A percentile compares a stretch with the other conserved stretches of the same genome.
These are phyloP conservation scores for Silene uniflora DNA, from an alignment of 148 eudicot species.

Conservation along the genomic window DNA sequence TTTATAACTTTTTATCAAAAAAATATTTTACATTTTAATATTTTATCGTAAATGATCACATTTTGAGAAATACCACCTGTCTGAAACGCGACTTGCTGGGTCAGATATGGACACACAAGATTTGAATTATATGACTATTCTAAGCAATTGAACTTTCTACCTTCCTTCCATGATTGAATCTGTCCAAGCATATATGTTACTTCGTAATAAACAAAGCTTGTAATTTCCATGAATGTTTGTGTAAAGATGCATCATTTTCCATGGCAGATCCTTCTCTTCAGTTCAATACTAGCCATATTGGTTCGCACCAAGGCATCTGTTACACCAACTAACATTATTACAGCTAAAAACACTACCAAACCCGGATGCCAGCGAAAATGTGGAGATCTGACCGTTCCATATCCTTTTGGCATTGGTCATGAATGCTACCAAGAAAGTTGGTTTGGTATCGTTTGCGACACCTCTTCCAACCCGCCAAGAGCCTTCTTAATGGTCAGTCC, in stretches of 20 bases:
- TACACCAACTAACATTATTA: constrained; percentile 22
- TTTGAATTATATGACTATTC: too few relatives aligned
- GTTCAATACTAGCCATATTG: background rate
- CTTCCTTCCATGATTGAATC: background rate
- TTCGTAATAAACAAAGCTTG: background rate
- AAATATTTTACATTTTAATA: too few relatives aligned
- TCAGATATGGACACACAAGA: background rate
- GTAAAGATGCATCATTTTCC: constrained; percentile 10
- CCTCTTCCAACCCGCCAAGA: constrained; percentile 22
- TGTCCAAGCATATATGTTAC: background rate
- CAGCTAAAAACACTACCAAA: constrained; percentile 27
- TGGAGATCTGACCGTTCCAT: constrained; percentile 25
- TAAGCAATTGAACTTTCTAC: background rate
- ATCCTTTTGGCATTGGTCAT: constrained; percentile 30
- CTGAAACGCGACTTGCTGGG: background rate
- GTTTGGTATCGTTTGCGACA: constrained; percentile 19
- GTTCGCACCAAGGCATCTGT: background rate
- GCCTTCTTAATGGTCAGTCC: constrained; percentile 16
- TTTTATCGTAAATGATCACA: too few relatives aligned
- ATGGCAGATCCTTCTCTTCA: constrained; percentile 7
- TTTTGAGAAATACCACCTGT: too few relatives aligned
- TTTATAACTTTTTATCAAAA: too few relatives aligned
- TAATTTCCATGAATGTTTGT: background rate
- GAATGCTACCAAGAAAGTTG: constrained; percentile 6
- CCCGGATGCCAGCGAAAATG: constrained; percentile 27